Conservation (phyloP, 2,329 filamentous ascomycete species). For the Fusarium sp. region DNA sequence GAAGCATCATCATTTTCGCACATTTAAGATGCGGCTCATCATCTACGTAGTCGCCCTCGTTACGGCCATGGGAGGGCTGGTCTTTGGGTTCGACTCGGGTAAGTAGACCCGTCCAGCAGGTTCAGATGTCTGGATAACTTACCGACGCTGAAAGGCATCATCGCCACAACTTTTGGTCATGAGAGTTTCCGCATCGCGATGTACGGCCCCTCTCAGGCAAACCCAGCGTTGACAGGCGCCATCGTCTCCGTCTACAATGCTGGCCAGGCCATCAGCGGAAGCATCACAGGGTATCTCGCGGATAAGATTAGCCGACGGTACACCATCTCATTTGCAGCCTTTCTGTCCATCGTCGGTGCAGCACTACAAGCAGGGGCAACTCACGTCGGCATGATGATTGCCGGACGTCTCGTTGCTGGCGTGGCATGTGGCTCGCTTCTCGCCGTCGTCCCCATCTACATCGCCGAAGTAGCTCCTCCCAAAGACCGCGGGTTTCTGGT, state of each 20-base stretch:
- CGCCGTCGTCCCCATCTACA: background rate
- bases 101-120: background rate
- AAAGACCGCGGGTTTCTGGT: background rate
- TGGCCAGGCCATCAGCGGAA: conserved; percentile 50
- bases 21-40: background rate
- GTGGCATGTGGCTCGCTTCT: background rate
- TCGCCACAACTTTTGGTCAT: conserved; percentile 17
- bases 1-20: too few relatives aligned
- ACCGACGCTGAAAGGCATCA: background rate
- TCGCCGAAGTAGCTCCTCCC: background rate
- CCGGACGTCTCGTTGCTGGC: background rate
- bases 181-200: conserved; percentile 6
- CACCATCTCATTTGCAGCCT: conserved; percentile 39
- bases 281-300: conserved; percentile 51
- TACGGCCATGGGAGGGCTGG: conserved; percentile 7
- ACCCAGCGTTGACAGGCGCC: conserved; percentile 8
- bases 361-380: background rate
- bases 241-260: conserved; percentile 51
- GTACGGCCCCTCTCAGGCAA: conserved; percentile 7
- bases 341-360: background rate
- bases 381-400: conserved; percentile 6
- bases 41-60: conserved; percentile 1
- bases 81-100: conserved; percentile 16
- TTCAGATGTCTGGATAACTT: too few relatives aligned
- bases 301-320: conserved; percentile 46